phyloP scores from a whole-genome alignment of 78 protist genomes.

The Pelomyxa schiedti region DNA sequence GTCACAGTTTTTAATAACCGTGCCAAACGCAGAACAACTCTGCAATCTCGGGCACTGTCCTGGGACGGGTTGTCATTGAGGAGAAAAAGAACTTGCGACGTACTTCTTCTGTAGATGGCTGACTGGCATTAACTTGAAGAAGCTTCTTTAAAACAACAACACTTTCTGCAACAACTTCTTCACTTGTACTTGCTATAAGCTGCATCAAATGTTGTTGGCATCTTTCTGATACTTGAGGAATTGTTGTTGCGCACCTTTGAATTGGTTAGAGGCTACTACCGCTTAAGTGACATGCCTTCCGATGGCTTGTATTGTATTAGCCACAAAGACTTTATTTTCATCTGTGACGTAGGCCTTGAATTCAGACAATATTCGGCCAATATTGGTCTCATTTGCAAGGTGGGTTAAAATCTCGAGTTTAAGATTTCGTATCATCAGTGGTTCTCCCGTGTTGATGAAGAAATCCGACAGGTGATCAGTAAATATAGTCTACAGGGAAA shows the following conservation, averaged over 20 bases:
- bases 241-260: conserved; percentile 61
- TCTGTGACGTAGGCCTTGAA: conserved; percentile 57
- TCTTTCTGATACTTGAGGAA: conserved; percentile 62
- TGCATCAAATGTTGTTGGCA: conserved; percentile 68
- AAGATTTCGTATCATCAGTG: conserved; percentile 25
- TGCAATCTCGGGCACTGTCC: conserved; percentile 6
- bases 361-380: conserved; percentile 48
- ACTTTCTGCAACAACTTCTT: conserved; percentile 59
- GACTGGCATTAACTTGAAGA: conserved; percentile 36
- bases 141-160: conserved; percentile 66
- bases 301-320: conserved; percentile 78
- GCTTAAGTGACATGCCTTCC: no score
- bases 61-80: no score
- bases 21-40: conserved; percentile 22
- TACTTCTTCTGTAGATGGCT: no score
- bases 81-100: no score
- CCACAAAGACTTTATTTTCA: conserved; percentile 51
- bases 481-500: no score
- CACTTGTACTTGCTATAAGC: conserved; percentile 31
- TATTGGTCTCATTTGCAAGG: conserved; percentile 61
- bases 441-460: conserved; percentile 57
- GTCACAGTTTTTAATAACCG: conserved; percentile 22
- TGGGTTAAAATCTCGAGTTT: conserved; percentile 66
- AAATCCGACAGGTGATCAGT: conserved; percentile 61
- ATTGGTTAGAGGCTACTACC: no score